Base-by-base conservation (phyloP, 495 filamentous ascomycete species). In the Viridothelium virens region DNA sequence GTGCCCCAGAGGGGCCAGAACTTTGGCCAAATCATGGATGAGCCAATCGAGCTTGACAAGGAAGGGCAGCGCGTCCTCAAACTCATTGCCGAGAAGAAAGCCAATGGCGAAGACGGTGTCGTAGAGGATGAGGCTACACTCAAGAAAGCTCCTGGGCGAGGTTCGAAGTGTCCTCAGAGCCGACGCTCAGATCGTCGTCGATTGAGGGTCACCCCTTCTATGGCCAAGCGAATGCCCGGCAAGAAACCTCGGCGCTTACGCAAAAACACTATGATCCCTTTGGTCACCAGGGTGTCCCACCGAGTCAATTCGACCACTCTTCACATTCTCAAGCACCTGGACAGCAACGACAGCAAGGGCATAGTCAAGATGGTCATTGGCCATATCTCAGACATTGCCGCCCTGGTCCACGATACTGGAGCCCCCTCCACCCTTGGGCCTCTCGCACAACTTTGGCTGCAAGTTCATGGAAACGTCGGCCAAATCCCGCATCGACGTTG, bases 391-490 rank as follows among this genome's bases (percentile, higher is more conserved):
- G 94, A 97, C 69, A 89, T 88, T 2, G 73, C 97, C 12, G 94
- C 92, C 44, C 80, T 87, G 68, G 91, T 96, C 1, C 84, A 88
- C 67, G 85, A 90, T 25, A 25, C 25, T 25, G 25, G 25, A 1
- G 25, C 25, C 25, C 25, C 25, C 25, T 25, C 25, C 25, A 25
- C 25, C 25, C 25, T 25, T 25, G 25, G 25, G 25, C 25, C 25
- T 25, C 25, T 25, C 25, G 25, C 25, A 25, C 25, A 25, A 25
- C 25, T 97, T 97, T 78, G 86, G 87, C 71, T 97, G 94, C 84
- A 91, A 92, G 76, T 98, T 97, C 80, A 96, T 98, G 79, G 94
- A 98, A 81, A 97, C 94, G 41, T 98, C 94, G 48, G 94, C 94
- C 68, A 98, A 97, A 80, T 95, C 92, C 68, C 89, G 92, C 76